Conservation (phyloP, 106 monocot genomes). For the Acanthochlamys bracteata region DNA sequence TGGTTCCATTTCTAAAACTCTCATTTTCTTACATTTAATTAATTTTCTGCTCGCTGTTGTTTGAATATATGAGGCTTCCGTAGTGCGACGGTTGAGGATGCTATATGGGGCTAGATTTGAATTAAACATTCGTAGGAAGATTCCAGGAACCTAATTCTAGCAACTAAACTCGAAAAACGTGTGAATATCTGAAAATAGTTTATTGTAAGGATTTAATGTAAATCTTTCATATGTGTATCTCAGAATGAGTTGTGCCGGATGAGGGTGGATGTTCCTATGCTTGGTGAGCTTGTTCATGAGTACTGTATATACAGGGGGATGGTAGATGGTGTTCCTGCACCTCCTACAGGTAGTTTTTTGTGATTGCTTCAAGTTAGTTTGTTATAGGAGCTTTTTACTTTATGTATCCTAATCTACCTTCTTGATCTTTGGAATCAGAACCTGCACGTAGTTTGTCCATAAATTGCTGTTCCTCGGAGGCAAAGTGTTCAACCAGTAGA, state of each 20-base stretch:
- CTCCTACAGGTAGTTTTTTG: conserved; percentile 39
- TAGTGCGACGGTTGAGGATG: too few relatives aligned
- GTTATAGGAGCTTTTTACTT: background rate
- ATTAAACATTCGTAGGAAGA: too few relatives aligned
- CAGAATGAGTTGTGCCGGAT: conserved; percentile 97
- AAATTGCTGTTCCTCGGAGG: conserved; percentile 21
- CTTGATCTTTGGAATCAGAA: conserved; percentile 3
- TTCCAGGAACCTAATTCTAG: too few relatives aligned
- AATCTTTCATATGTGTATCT: conserved; percentile 2
- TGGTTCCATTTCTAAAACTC: too few relatives aligned
- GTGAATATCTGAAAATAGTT: too few relatives aligned
- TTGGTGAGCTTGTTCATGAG: conserved; percentile 88
- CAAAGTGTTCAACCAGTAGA: conserved; percentile 24
- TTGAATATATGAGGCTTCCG: too few relatives aligned
- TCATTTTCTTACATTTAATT: too few relatives aligned
- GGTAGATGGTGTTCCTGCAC: conserved; percentile 28
- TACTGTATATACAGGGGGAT: conserved; percentile 94
- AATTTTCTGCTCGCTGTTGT: too few relatives aligned
- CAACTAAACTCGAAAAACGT: too few relatives aligned
- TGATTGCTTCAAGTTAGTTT: background rate
- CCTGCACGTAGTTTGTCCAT: conserved; percentile 16
- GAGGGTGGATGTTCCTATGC: conserved; percentile 62
- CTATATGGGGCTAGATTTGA: too few relatives aligned
- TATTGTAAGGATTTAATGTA: too few relatives aligned
- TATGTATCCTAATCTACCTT: background rate